These are phyloP conservation scores for Fusarium buxicola DNA, from an alignment of 2,329 filamentous ascomycete genomes.

Conservation along the genomic window DNA sequence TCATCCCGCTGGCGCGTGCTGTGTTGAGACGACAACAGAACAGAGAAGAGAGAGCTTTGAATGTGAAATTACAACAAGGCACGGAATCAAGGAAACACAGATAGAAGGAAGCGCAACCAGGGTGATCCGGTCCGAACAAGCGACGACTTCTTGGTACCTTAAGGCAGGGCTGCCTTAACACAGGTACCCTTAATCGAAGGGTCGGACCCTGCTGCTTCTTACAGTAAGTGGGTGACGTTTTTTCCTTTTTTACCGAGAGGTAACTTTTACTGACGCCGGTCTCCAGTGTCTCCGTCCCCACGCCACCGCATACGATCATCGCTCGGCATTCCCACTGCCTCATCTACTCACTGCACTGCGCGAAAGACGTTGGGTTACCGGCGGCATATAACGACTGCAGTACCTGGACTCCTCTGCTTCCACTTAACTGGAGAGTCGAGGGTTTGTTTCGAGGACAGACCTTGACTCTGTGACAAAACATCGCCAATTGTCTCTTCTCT, in stretches of 20 bases:
- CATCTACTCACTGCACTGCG: conserved; percentile 11
- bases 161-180: neutral
- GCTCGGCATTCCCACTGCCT: conserved; percentile 40
- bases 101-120: conserved; percentile 1
- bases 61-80: conserved; percentile 4
- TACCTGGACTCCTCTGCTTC: neutral
- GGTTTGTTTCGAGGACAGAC: conserved; percentile 15
- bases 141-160: neutral
- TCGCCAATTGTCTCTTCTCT: conserved; percentile 23
- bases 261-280: conserved; percentile 32
- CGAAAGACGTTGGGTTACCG: conserved; percentile 32
- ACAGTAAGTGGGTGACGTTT: conserved; percentile 31
- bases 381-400: conserved; percentile 29
- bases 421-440: conserved; percentile 5
- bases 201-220: conserved; percentile 15
- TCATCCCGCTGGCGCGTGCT: conserved; percentile 14
- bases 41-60: neutral
- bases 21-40: conserved; percentile 19
- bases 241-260: conserved; percentile 31
- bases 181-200: conserved; percentile 3
- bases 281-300: conserved; percentile 27
- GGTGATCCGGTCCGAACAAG: neutral
- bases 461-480: conserved; percentile 25
- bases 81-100: conserved; percentile 7
- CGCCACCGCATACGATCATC: conserved; percentile 45